Conservation (phyloP, 768 basidiomycete genomes). For the Strobilomyces dryophilus region DNA sequence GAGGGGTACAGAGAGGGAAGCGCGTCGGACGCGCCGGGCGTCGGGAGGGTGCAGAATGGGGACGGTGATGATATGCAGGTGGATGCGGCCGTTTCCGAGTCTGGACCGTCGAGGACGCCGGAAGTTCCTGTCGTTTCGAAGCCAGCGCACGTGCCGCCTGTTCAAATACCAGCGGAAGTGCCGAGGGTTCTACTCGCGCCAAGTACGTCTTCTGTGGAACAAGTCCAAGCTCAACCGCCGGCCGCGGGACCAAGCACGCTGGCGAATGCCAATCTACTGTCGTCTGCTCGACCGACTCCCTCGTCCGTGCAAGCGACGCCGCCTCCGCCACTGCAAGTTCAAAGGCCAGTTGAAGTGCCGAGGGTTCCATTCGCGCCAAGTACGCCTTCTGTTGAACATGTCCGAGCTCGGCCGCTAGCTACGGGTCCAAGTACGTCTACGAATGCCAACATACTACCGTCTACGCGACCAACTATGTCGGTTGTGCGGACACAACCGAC, state of each 20-base stretch:
- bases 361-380: neutral
- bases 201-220: neutral
- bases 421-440: no score
- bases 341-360: neutral
- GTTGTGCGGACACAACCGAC: neutral
- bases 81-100: neutral
- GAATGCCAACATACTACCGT: neutral
- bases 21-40: neutral
- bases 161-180: neutral
- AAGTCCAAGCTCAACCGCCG: neutral
- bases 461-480: neutral
- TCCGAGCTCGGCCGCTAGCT: neutral
- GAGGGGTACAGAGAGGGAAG: neutral
- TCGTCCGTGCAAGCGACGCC: neutral
- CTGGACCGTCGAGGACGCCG: neutral
- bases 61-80: conserved; percentile 3
- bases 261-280: neutral
- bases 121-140: neutral
- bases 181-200: neutral
- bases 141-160: neutral
- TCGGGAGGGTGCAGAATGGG: neutral
- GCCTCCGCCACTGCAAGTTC: neutral
- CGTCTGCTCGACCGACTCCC: neutral
- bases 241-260: no score
- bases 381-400: neutral